Conservation (phyloP, 768 basidiomycete genomes). For the Hebeloma cylindrosporum region DNA sequence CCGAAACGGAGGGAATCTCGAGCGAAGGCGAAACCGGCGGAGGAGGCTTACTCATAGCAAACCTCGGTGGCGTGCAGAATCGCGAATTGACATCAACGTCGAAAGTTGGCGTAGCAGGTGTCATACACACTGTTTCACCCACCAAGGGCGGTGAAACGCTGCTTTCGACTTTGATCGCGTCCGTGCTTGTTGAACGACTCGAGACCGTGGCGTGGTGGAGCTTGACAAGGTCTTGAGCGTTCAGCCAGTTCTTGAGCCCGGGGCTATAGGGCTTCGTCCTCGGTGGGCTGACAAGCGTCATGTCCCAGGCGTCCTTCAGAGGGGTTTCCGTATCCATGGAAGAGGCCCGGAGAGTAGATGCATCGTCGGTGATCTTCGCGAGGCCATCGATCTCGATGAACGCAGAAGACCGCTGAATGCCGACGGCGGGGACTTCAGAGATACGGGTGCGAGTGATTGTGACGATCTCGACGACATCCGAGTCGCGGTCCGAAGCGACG, state of each 20-base stretch:
- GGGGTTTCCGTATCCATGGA: background rate
- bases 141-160: background rate
- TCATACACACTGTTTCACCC: background rate
- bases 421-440: constrained; percentile 7
- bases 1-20: background rate
- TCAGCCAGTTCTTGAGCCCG: constrained; percentile 18
- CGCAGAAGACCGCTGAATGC: background rate
- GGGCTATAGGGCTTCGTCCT: constrained; percentile 13
- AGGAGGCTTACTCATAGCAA: background rate
- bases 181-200: constrained; percentile 1
- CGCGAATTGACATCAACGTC: background rate
- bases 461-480: constrained; percentile 8
- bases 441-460: constrained; percentile 3
- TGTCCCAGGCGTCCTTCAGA: constrained; percentile 15
- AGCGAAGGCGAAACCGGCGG: background rate
- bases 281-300: constrained; percentile 10
- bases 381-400: background rate
- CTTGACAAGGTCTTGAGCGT: constrained; percentile 12
- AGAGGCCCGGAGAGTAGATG: background rate
- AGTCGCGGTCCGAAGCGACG: background rate
- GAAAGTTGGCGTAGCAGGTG: background rate
- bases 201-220: constrained; percentile 2
- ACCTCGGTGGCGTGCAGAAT: background rate
- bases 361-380: constrained; percentile 1
- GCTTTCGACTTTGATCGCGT: constrained; percentile 2